Base-by-base conservation (phyloP, 2,329 filamentous ascomycete species). In the Bipolaris bicolor region DNA sequence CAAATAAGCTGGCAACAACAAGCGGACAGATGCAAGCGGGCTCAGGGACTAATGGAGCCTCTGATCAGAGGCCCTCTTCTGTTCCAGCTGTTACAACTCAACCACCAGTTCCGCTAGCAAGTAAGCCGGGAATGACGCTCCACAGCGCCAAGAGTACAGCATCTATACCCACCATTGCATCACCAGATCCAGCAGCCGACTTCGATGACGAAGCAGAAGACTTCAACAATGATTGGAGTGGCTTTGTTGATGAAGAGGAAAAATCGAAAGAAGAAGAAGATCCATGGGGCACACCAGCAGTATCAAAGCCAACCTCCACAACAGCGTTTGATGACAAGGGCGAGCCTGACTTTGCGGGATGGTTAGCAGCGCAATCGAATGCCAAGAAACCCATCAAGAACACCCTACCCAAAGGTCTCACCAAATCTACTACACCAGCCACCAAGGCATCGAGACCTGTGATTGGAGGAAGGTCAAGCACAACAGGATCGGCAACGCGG, bases 261-360 rank as follows among this genome's bases (percentile, higher is more conserved):
- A 31, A 64, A 46, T 11, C 82, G 2, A 46, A 84, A 75, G 81
- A 84, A 52, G 81, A 86, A 57, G 82, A 81, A 16, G 80, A 84
- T 36, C 80, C 83, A 18, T 80, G 80, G 68, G 81, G 81, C 20
- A 73, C 77, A 33, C 83, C 81, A 77, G 74, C 57, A 55, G 69
- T 73, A 69, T 73, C 76, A 31, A 61, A 66, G 11, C 55, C 67
- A 10, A 50, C 74, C 6, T 68, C 80, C 52, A 71, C 29, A 78
- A 83, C 70, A 6, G 83, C 88, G 0, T 94, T 90, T 63, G 91
- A 94, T 57, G 92, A 97, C 66, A 88, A 90, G 24, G 88, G 89
- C 2, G 94, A 99, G 75, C 94, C 94, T 0, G 95, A 98, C 75
- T 98, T 99, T 76, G 94, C 92, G 5, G 93, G 92, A 5, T 98